These are phyloP conservation scores for Ascochyta fabae DNA, from an alignment of 2,329 filamentous ascomycete genomes.

Conservation along the genomic window DNA sequence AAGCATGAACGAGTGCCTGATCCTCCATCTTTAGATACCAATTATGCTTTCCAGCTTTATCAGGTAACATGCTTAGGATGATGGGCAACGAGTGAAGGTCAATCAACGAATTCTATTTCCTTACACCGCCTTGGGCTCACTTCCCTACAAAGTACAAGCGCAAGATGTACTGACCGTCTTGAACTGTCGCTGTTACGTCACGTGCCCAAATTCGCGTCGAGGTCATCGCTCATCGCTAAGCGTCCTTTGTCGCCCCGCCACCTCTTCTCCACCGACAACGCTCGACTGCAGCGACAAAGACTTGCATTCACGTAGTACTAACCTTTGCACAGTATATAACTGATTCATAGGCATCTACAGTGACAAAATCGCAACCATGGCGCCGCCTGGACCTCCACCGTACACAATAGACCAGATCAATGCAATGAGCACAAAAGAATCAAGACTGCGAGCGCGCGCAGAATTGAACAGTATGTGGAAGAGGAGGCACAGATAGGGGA, in stretches of 20 bases:
- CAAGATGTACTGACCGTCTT: too few relatives aligned
- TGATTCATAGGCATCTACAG: constrained; percentile 10
- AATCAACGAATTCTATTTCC: too few relatives aligned
- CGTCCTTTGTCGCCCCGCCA: constrained; percentile 5
- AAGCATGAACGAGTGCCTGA: background rate
- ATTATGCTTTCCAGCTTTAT: background rate
- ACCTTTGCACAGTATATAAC: constrained; percentile 9
- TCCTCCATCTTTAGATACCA: constrained; percentile 12
- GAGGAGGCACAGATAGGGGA: constrained; percentile 1
- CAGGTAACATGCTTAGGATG: too few relatives aligned
- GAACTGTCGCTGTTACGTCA: background rate
- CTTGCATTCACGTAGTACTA: constrained; percentile 19
- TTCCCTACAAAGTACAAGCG: too few relatives aligned
- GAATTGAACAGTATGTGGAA: constrained; percentile 38
- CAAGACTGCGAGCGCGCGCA: constrained; percentile 29
- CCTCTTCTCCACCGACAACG: background rate
- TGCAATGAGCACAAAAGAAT: constrained; percentile 30
- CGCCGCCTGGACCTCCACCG: constrained; percentile 33
- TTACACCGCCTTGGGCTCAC: too few relatives aligned
- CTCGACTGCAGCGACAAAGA: constrained; percentile 10
- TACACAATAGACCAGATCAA: constrained; percentile 35
- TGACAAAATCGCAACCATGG: constrained; percentile 22
- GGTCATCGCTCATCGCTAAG: background rate
- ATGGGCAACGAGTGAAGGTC: too few relatives aligned
- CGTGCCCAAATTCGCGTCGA: background rate